Conservation (phyloP, 2,329 filamentous ascomycete species). For the Fusarium circinatum region DNA sequence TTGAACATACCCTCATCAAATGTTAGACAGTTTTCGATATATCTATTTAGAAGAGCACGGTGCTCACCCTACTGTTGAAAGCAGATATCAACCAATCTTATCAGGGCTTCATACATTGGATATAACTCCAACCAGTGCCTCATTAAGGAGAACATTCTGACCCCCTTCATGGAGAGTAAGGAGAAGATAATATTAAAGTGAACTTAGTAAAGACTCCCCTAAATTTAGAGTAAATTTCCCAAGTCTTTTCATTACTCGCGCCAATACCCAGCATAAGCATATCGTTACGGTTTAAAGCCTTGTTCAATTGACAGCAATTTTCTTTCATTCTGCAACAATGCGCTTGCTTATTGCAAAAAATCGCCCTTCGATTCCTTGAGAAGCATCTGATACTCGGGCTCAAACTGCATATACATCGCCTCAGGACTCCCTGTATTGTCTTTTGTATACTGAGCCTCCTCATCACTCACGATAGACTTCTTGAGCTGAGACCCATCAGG, state of each 20-base stretch:
- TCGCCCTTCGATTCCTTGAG: constrained; percentile 31
- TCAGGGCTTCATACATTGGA: neutral
- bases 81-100: neutral
- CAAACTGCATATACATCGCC: constrained; percentile 43
- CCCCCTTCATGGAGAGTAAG: too few relatives aligned
- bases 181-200: too few relatives aligned
- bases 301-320: neutral
- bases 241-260: too few relatives aligned
- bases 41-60: neutral
- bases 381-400: constrained; percentile 35
- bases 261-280: neutral
- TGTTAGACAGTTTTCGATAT: too few relatives aligned
- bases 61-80: too few relatives aligned
- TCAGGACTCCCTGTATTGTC: constrained; percentile 37
- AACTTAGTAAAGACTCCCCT: too few relatives aligned
- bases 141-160: neutral
- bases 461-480: constrained; percentile 53
- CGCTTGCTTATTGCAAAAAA: constrained; percentile 18
- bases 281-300: neutral
- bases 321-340: neutral
- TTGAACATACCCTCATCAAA: neutral
- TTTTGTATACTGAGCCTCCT: constrained; percentile 52
- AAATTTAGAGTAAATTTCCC: too few relatives aligned
- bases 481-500: constrained; percentile 40
- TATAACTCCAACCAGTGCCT: neutral